Conservation (phyloP, 176 grass and related monocot genomes). For the Avena insularis region DNA sequence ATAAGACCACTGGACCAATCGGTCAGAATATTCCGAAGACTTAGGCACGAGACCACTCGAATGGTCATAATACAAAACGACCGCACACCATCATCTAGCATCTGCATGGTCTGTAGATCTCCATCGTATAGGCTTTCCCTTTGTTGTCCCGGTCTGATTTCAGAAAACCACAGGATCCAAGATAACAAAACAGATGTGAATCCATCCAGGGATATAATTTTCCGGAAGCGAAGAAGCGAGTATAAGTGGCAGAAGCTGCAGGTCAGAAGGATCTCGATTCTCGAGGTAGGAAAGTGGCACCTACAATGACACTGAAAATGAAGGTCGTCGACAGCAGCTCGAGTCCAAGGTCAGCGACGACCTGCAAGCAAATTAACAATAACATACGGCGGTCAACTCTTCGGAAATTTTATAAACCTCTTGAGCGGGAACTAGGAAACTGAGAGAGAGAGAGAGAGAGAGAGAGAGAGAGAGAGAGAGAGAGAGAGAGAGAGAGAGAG, state of each 20-base stretch:
- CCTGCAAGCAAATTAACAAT: constrained; percentile 53
- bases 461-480: background rate
- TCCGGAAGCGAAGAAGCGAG: background rate
- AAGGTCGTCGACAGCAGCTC: constrained; percentile 75
- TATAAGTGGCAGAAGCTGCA: background rate
- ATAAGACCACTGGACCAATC: background rate
- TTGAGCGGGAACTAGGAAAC: background rate
- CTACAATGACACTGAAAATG: constrained; percentile 86
- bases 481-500: background rate
- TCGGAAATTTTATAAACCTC: background rate
- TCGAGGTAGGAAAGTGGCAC: constrained; percentile 16
- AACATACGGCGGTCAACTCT: background rate
- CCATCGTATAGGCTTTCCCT: background rate
- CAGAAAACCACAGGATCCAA: background rate
- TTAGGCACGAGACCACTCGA: background rate
- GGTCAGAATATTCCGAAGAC: background rate
- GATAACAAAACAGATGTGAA: background rate
- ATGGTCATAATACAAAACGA: background rate
- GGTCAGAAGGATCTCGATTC: background rate
- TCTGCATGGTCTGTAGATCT: background rate
- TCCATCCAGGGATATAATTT: background rate
- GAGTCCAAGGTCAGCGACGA: constrained; percentile 83
- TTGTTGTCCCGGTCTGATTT: background rate
- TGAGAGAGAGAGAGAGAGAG: background rate
- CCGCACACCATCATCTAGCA: background rate